Evolutionary conservation across 306 rosid genomes (phyloP).

Genomic region (Citrullus colocynthis): DNA sequence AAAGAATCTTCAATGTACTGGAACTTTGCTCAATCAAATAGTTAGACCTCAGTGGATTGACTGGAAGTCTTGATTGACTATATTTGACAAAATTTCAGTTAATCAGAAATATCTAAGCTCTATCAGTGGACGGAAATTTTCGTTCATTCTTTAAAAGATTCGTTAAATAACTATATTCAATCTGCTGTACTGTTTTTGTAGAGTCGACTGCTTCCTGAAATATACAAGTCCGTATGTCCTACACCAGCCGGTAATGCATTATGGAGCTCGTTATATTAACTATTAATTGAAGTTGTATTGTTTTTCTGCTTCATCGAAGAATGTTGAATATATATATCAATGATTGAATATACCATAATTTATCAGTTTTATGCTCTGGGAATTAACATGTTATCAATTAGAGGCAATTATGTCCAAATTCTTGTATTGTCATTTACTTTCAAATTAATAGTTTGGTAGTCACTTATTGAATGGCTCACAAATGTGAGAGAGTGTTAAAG

Average conservation of each 20-base stretch:
- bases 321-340: neutral
- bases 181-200: conserved; percentile 11
- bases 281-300: neutral
- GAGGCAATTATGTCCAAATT: neutral
- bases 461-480: neutral
- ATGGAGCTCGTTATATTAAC: neutral
- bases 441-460: neutral
- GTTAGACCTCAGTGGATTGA: neutral
- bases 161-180: neutral
- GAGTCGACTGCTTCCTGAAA: conserved; percentile 45
- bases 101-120: neutral
- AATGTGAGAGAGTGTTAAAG: neutral
- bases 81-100: neutral
- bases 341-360: neutral
- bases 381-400: neutral
- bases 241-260: conserved; percentile 14
- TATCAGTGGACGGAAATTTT: neutral
- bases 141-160: neutral
- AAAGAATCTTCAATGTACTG: neutral
- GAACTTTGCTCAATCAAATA: neutral
- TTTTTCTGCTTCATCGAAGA: neutral
- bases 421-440: neutral
- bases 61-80: neutral
- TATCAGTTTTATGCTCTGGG: neutral
- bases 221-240: conserved; percentile 19